phyloP scores from a whole-genome alignment of 208 protist genomes.

The Trypanosoma avium region DNA sequence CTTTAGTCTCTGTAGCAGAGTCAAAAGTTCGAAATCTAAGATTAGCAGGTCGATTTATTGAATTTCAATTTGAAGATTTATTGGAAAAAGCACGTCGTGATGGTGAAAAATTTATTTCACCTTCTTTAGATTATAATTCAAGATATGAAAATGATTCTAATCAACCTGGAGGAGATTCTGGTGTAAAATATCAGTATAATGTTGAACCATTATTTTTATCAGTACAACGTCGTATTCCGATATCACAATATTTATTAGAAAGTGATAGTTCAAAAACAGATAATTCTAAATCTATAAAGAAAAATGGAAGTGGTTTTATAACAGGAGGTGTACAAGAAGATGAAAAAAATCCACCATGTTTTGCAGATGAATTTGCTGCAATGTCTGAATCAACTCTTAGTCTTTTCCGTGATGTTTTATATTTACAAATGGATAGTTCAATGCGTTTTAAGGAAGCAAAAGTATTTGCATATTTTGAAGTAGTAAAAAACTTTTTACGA shows the following conservation, averaged over 20 bases:
- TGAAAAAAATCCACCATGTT: constrained; percentile 16
- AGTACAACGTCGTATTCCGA: constrained; percentile 53
- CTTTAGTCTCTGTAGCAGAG: constrained; percentile 82
- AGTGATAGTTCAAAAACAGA: constrained; percentile 15
- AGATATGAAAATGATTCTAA: constrained; percentile 70
- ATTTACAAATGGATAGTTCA: constrained; percentile 66
- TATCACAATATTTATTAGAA: constrained; percentile 64
- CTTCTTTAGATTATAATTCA: constrained; percentile 37
- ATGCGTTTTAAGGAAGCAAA: constrained; percentile 84
- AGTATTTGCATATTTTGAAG: constrained; percentile 77
- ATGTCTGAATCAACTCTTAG: constrained; percentile 73
- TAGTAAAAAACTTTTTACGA: constrained; percentile 78
- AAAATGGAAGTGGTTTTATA: neutral
- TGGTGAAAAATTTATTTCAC: constrained; percentile 46
- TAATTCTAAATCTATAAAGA: neutral
- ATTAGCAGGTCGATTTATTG: constrained; percentile 79
- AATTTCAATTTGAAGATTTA: constrained; percentile 81
- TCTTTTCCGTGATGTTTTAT: constrained; percentile 83
- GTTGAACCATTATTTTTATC: constrained; percentile 56
- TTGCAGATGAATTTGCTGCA: constrained; percentile 69
- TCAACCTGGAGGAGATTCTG: constrained; percentile 48
- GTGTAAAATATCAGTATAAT: constrained; percentile 48
- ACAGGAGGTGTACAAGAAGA: constrained; percentile 1
- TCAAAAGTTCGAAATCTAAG: constrained; percentile 73
- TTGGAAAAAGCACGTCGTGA: constrained; percentile 58